phyloP scores from a whole-genome alignment of 768 basidiomycete species.

The Russula griseocarnosa region DNA sequence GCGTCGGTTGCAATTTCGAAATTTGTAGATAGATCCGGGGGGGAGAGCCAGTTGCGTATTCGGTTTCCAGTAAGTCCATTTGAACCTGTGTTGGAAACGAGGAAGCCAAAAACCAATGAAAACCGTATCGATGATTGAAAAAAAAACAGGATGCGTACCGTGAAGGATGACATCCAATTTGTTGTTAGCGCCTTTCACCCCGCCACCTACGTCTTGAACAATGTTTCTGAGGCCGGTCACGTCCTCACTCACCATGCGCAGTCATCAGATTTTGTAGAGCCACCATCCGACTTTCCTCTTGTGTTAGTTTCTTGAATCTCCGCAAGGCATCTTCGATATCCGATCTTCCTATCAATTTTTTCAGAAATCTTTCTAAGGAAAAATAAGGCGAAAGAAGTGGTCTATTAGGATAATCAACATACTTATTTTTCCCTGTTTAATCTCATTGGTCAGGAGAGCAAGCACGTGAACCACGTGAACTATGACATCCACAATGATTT shows the following conservation, averaged over 20 bases:
- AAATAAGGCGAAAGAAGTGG: background rate
- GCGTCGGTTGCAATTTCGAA: background rate
- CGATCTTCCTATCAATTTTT: background rate
- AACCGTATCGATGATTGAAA: too few relatives aligned
- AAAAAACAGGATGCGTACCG: background rate
- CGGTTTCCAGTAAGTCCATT: background rate
- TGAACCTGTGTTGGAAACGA: too few relatives aligned
- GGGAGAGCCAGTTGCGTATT: background rate
- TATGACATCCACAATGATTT: background rate
- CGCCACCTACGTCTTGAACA: too few relatives aligned
- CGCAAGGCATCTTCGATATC: background rate
- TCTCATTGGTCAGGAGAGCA: background rate
- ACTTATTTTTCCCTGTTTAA: background rate
- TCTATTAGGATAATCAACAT: background rate
- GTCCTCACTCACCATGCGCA: background rate
- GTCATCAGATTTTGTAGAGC: background rate
- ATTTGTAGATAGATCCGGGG: slow-evolving; percentile 6
- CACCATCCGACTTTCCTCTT: background rate
- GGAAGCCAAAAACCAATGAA: too few relatives aligned
- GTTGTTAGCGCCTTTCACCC: background rate
- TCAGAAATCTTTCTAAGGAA: background rate
- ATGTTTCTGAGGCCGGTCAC: too few relatives aligned
- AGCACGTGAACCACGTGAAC: background rate
- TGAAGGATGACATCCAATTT: background rate
- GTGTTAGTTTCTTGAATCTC: background rate